Conservation (phyloP, 2,329 filamentous ascomycete species). For the Arthrobotrys sinensis region DNA sequence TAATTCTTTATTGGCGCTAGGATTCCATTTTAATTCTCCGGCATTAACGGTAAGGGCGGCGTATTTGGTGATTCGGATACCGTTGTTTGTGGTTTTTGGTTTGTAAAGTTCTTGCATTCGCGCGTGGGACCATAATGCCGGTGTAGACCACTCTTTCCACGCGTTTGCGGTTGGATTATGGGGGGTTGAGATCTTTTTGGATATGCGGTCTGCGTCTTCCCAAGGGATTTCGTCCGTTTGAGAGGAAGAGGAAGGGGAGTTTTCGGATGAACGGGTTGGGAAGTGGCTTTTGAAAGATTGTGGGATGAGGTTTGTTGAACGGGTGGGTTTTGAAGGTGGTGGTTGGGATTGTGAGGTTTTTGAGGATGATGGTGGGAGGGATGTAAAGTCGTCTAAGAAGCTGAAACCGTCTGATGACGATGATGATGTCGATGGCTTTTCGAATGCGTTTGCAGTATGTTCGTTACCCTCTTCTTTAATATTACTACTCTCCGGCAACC, state of each 20-base stretch:
- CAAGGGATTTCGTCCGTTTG: slow-evolving; percentile 33
- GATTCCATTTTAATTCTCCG: slow-evolving; percentile 17
- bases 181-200: slow-evolving; percentile 21
- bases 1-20: not conserved
- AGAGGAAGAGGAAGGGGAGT: not conserved
- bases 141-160: slow-evolving; percentile 46
- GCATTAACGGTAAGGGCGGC: not conserved
- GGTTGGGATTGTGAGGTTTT: too few relatives aligned
- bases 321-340: too few relatives aligned
- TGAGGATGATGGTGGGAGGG: too few relatives aligned
- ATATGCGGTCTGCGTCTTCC: slow-evolving; percentile 20
- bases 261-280: slow-evolving; percentile 15
- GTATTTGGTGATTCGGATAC: slow-evolving; percentile 16
- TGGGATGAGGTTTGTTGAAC: not conserved
- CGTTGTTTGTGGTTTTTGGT: slow-evolving; percentile 2
- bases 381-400: too few relatives aligned
- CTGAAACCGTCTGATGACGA: not conserved
- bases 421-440: not conserved
- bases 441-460: too few relatives aligned
- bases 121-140: slow-evolving; percentile 35
- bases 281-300: slow-evolving; percentile 14
- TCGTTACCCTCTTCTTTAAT: not conserved
- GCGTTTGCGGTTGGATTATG: slow-evolving; percentile 44
- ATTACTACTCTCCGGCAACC: slow-evolving; percentile 13
- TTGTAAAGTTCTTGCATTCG: slow-evolving; percentile 19